Percentiles rank a stretch among this genome's conserved stretches.
These are phyloP conservation scores for Penicillium paneum DNA, from an alignment of 2,329 filamentous ascomycete genomes.

Conservation along the genomic window DNA sequence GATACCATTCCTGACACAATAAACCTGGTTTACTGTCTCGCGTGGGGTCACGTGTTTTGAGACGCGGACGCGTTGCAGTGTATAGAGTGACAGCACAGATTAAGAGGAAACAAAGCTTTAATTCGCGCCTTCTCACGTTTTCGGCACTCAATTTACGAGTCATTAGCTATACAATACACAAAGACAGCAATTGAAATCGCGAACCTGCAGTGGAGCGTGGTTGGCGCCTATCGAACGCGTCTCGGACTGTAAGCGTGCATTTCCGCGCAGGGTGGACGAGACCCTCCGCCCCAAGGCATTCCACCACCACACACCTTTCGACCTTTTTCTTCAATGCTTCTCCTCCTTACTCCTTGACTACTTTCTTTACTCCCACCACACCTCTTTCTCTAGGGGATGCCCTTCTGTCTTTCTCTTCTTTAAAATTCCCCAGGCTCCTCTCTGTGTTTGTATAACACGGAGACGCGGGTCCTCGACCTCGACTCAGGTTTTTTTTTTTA, in stretches of 20 bases:
- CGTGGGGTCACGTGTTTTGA: constrained; percentile 9
- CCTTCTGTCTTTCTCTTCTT: constrained; percentile 11
- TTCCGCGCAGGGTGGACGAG: constrained; percentile 36
- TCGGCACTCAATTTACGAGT: neutral
- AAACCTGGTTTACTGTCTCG: constrained; percentile 6
- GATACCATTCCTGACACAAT: constrained; percentile 9
- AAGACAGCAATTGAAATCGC: constrained; percentile 8
- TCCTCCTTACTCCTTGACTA: constrained; percentile 25
- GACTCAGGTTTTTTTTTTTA: constrained; percentile 18
- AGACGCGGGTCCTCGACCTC: constrained; percentile 27
- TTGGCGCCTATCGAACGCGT: constrained; percentile 42
- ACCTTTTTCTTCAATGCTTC: constrained; percentile 21
- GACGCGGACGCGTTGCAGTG: constrained; percentile 9
- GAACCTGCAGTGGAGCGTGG: constrained; percentile 32
- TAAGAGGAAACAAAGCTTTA: neutral
- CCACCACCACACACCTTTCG: constrained; percentile 31
- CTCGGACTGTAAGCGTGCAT: constrained; percentile 41
- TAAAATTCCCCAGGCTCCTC: constrained; percentile 14
- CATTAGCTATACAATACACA: neutral
- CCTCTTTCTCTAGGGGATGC: constrained; percentile 11
- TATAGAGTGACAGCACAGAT: neutral
- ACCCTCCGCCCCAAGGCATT: constrained; percentile 36
- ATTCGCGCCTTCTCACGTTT: constrained; percentile 2
- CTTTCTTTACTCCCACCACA: constrained; percentile 24
- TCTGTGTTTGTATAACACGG: constrained; percentile 15